A percentile compares a stretch with the other conserved stretches of the same genome.
phyloP scores from a whole-genome alignment of 1,284 basidiomycete genomes.

The Coniferiporia sulphurascens region DNA sequence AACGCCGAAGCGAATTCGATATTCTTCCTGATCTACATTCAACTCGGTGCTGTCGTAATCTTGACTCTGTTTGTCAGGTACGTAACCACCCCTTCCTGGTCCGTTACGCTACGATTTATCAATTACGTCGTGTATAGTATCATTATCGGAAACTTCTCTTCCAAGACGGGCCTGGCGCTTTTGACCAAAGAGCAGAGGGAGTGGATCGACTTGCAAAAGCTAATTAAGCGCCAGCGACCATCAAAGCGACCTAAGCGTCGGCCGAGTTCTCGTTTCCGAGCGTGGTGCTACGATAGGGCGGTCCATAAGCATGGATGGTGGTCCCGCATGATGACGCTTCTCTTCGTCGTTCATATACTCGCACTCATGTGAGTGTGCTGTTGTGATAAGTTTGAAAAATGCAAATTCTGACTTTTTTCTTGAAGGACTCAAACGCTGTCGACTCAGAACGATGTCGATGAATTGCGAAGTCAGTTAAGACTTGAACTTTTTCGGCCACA shows the following conservation, averaged over 20 bases:
- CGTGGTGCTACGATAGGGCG: slow-evolving; percentile 92
- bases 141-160: slow-evolving; percentile 92
- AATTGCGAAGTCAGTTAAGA: slow-evolving; percentile 58
- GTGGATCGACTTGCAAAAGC: slow-evolving; percentile 91
- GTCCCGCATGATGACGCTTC: slow-evolving; percentile 76
- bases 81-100: slow-evolving; percentile 20
- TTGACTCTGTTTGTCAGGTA: slow-evolving; percentile 86
- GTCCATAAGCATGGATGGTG: slow-evolving; percentile 94
- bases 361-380: slow-evolving; percentile 68
- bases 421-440: slow-evolving; percentile 78
- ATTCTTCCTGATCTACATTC: slow-evolving; percentile 92
- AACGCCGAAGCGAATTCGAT: slow-evolving; percentile 79
- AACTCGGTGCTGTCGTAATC: slow-evolving; percentile 89
- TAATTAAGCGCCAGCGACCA: slow-evolving; percentile 85
- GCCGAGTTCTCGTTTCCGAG: slow-evolving; percentile 53
- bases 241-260: slow-evolving; percentile 70
- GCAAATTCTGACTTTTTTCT: slow-evolving; percentile 16
- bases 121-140: slow-evolving; percentile 48
- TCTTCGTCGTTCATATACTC: slow-evolving; percentile 84
- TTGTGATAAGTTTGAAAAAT: background rate
- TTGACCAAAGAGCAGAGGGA: slow-evolving; percentile 88
- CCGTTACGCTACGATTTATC: background rate
- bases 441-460: slow-evolving; percentile 49
- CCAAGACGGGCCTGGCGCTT: slow-evolving; percentile 79
- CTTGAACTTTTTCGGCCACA: background rate